phyloP scores from a whole-genome alignment of 495 filamentous ascomycete species.

The Penicillium pancosmium region DNA sequence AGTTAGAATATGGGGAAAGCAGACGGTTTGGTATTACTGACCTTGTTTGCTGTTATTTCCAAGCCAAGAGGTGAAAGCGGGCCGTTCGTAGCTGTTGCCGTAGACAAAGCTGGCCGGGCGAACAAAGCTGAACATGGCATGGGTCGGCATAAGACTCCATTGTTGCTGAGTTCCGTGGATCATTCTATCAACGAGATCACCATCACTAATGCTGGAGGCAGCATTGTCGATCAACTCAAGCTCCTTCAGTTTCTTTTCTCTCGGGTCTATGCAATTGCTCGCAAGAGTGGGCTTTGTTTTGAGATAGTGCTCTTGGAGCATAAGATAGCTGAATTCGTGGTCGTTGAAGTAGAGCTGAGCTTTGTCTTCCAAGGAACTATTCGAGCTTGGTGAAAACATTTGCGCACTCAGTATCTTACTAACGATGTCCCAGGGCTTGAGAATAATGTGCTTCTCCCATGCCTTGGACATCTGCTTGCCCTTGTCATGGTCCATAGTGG shows the following conservation, averaged over 20 bases:
- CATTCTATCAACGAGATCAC: constrained; percentile 95
- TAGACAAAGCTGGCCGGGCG: constrained; percentile 87
- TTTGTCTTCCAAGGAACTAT: constrained; percentile 90
- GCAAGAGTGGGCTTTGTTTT: constrained; percentile 72
- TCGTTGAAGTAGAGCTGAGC: constrained; percentile 99
- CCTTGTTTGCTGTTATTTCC: constrained; percentile 91
- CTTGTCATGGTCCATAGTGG: constrained; percentile 75
- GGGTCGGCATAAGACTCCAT: constrained; percentile 96
- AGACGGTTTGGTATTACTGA: constrained; percentile 29
- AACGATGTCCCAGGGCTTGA: constrained; percentile 98
- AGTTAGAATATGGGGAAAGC: constrained; percentile 17
- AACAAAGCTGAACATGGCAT: constrained; percentile 96
- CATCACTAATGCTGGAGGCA: constrained; percentile 94
- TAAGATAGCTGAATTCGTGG: constrained; percentile 92
- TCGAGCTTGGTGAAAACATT: constrained; percentile 80
- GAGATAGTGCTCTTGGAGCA: constrained; percentile 98
- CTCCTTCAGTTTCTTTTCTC: constrained; percentile 72
- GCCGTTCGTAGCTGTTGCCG: constrained; percentile 65
- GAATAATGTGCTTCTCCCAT: constrained; percentile 95
- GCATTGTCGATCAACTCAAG: constrained; percentile 85
- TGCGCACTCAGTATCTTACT: constrained; percentile 86
- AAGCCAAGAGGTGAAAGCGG: constrained; percentile 83
- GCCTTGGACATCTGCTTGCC: constrained; percentile 92
- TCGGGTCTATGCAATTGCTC: constrained; percentile 53
- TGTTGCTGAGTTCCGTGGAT: constrained; percentile 98